phyloP scores from a whole-genome alignment of 2,329 filamentous ascomycete species.

The Pseudogymnoascus sp. region DNA sequence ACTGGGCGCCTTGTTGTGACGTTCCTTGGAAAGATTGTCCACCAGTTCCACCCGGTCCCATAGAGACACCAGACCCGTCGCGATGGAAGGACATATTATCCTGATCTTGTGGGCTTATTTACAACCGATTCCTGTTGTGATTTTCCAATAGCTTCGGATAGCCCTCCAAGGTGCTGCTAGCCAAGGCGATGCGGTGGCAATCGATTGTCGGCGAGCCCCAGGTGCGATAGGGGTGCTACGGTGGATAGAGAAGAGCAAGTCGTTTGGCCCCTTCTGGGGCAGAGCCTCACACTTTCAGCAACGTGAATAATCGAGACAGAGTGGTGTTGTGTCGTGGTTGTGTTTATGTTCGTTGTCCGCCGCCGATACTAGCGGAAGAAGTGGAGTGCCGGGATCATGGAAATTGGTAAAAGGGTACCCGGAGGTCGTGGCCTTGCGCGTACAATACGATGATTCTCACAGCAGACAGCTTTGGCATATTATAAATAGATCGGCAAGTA shows the following conservation, averaged over 20 bases:
- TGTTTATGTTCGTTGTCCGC: conserved; percentile 6
- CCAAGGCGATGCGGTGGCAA: background rate
- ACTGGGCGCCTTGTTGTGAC: background rate
- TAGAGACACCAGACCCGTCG: background rate
- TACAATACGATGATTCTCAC: background rate
- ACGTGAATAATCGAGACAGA: conserved; percentile 1
- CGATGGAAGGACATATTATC: background rate
- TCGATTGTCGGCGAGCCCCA: background rate
- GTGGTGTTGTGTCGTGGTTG: background rate
- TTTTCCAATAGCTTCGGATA: background rate
- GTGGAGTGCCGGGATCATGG: conserved; percentile 3
- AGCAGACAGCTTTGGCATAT: background rate
- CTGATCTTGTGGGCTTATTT: background rate
- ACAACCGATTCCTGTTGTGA: background rate
- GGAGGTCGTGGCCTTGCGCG: background rate
- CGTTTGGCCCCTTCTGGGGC: conserved; percentile 6
- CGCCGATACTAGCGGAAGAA: conserved; percentile 1
- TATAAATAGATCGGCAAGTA: background rate
- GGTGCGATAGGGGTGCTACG: background rate
- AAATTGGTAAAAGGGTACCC: conserved; percentile 3
- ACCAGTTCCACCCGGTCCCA: background rate
- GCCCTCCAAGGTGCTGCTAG: conserved; percentile 3
- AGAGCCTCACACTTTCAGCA: conserved; percentile 7
- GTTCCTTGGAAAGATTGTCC: background rate
- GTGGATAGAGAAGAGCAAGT: background rate